Base-by-base conservation (phyloP, 768 basidiomycete genomes). In the Rhodosporidiobolus odoratus region DNA sequence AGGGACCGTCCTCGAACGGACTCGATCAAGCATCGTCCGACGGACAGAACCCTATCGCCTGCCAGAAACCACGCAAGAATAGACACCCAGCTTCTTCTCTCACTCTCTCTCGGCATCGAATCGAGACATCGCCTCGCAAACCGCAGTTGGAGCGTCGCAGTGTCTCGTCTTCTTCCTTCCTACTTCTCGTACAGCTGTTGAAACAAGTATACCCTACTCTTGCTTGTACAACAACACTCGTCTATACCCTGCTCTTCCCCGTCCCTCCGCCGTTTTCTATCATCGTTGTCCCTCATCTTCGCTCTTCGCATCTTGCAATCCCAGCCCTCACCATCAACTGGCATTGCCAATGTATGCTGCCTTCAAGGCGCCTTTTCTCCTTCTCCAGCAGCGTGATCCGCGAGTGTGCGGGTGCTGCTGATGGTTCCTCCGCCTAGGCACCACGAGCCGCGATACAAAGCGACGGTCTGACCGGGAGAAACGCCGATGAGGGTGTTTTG, bases 401-500 rank as follows among this genome's bases (percentile, higher is more conserved):
- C 70, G 27, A 66, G 53, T 17, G 74, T 72, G 7, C 23, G 38
- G 8, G 68, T 72, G 5, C 23, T 30, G 2, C 40, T 71, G 58
- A 96, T 92, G 10, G 84, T 80, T 40, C 91, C 93, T 76, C 88
- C 89, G 4, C 93, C 93, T 38, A 95, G 82, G 79, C 91, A 93
- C 87, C 88, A 88, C 54, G 86, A 83, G 3, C 82, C 86, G 65
- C 86, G 83, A 79, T 87, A 96, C 3, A 95, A 73, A 0, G 85
- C 87, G 10, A 87, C 88, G 37, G 89, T 85, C 79, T 97, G 94
- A 2, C 94, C 94, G 0, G 87, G 85, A 0, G 90, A 83, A 23
- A 92, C 86, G 10, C 86, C 88, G 50, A 85, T 84, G 58, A 89
- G 82, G 0, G 88, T 86, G 43, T 83, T 79, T 47, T 84, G 82